Evolutionary conservation across 345 rosid genomes (phyloP).

Genomic region (Hirschfeldia incana): DNA sequence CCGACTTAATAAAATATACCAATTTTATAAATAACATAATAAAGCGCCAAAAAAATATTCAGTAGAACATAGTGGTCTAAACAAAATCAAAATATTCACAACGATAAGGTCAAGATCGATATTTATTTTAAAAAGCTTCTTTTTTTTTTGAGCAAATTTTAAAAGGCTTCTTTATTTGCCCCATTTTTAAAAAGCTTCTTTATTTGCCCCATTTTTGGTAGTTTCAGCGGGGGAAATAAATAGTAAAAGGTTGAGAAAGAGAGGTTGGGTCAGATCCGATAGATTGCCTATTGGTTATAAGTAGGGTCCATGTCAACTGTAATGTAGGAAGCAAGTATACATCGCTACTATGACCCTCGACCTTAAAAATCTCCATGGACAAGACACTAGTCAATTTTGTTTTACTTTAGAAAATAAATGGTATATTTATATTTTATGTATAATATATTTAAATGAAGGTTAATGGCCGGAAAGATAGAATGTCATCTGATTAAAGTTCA

Average conservation of each 20-base stretch:
- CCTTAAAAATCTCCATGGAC: conserved; percentile 60
- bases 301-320: conserved; percentile 42
- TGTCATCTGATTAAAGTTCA: too few species aligned
- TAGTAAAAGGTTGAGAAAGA: neutral
- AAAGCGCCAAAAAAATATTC: neutral
- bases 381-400: conserved; percentile 22
- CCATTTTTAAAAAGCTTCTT: neutral
- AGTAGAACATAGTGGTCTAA: neutral
- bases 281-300: conserved; percentile 25
- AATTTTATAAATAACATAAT: neutral
- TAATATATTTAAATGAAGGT: too few species aligned
- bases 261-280: conserved; percentile 19
- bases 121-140: neutral
- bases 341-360: conserved; percentile 59
- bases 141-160: too few species aligned
- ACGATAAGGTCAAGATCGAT: neutral
- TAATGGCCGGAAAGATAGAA: too few species aligned
- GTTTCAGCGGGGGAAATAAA: neutral
- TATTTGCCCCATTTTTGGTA: neutral
- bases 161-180: neutral
- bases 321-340: conserved; percentile 55
- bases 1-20: neutral
- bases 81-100: neutral
- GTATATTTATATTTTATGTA: neutral
- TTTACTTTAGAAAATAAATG: neutral